Percentiles rank a stretch among this genome's conserved stretches.
Conservation (phyloP, 331 rosid genomes). For the Malus hybrid region DNA sequence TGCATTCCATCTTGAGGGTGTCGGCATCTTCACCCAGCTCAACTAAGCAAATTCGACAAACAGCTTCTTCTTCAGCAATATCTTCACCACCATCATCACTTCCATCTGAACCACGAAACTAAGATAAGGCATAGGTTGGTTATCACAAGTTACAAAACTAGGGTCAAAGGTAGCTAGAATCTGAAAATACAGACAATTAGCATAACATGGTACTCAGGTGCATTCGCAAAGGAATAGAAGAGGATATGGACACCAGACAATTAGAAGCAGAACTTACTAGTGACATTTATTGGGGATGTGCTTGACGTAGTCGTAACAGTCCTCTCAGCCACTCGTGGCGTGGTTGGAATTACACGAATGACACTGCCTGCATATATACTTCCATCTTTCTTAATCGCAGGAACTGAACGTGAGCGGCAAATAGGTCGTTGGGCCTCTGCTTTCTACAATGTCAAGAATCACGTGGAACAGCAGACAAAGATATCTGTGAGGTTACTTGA, state of each 20-base stretch:
- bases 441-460: constrained; percentile 36
- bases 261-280: constrained; percentile 24
- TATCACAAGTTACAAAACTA: constrained; percentile 16
- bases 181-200: constrained; percentile 12
- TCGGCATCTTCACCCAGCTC: constrained; percentile 65
- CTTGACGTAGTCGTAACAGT: constrained; percentile 10
- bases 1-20: constrained; percentile 74
- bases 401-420: constrained; percentile 70
- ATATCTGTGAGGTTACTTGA: neutral
- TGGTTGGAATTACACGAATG: constrained; percentile 47
- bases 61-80: constrained; percentile 72
- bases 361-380: constrained; percentile 24
- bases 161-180: constrained; percentile 5
- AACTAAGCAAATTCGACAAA: constrained; percentile 72
- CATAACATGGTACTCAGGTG: neutral
- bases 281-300: constrained; percentile 31
- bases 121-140: constrained; percentile 26
- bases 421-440: constrained; percentile 37
- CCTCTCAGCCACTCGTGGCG: constrained; percentile 38
- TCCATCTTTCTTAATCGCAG: constrained; percentile 46
- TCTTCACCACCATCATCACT: constrained; percentile 53
- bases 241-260: neutral
- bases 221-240: neutral
- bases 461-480: constrained; percentile 1
- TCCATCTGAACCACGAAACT: constrained; percentile 50